These are phyloP conservation scores for Acer yangbiense DNA, from an alignment of 345 rosid genomes.

Conservation along the genomic window DNA sequence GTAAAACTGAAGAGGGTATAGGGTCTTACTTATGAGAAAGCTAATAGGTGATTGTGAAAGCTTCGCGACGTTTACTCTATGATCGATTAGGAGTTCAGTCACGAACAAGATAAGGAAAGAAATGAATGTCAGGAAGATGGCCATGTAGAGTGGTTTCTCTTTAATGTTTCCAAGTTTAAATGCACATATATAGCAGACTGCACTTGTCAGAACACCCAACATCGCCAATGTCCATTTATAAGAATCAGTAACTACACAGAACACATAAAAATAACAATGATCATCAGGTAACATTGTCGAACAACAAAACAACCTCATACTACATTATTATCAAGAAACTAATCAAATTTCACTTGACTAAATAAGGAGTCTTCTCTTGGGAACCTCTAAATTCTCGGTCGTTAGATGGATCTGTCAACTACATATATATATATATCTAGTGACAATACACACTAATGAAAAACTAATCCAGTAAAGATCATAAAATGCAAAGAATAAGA, in stretches of 20 bases:
- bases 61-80: neutral
- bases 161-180: neutral
- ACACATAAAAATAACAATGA: neutral
- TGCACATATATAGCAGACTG: neutral
- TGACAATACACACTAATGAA: no score
- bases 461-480: no score
- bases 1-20: neutral
- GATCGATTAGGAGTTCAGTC: neutral
- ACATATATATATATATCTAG: no score
- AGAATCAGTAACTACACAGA: neutral
- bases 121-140: slow-evolving; percentile 1
- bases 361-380: no score
- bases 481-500: no score
- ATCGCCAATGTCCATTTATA: neutral
- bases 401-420: no score
- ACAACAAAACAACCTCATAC: no score
- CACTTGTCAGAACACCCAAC: neutral
- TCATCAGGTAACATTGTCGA: neutral
- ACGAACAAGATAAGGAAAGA: neutral
- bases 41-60: neutral
- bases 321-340: no score
- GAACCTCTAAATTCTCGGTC: no score
- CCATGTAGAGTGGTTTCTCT: neutral
- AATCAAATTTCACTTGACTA: no score
- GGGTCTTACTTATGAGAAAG: neutral